phyloP scores from a whole-genome alignment of 345 rosid genomes.

The Dipteronia dyeriana region DNA sequence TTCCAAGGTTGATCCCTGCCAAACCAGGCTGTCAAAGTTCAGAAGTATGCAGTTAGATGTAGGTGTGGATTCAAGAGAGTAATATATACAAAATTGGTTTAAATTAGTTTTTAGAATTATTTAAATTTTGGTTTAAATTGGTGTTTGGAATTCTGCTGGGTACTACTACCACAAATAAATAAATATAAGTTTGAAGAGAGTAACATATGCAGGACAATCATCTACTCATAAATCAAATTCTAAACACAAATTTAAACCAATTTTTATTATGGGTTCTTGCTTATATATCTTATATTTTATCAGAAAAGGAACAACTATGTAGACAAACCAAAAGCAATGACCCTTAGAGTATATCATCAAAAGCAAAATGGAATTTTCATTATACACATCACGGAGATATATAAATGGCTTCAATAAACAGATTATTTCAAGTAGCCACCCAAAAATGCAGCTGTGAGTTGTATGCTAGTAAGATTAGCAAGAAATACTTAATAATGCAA shows the following conservation, averaged over 20 bases:
- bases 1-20: conserved; percentile 96
- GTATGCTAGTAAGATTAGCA: conserved; percentile 6
- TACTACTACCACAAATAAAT: neutral
- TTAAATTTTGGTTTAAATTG: too few relatives aligned
- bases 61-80: neutral
- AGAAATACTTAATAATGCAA: neutral
- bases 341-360: neutral
- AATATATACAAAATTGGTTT: too few relatives aligned
- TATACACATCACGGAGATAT: neutral
- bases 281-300: neutral
- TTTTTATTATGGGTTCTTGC: neutral
- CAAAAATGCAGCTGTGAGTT: neutral
- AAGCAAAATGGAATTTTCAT: neutral
- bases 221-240: neutral
- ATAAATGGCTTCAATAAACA: neutral
- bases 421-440: neutral
- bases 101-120: too few relatives aligned
- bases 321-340: neutral
- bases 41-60: conserved; percentile 24
- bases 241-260: neutral
- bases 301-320: neutral
- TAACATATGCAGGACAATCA: neutral
- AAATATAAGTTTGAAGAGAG: neutral
- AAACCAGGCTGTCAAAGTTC: conserved; percentile 80
- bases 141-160: neutral